Conservation (phyloP, 371 early-diverging fungal genomes). For the Mortierella sp. region DNA sequence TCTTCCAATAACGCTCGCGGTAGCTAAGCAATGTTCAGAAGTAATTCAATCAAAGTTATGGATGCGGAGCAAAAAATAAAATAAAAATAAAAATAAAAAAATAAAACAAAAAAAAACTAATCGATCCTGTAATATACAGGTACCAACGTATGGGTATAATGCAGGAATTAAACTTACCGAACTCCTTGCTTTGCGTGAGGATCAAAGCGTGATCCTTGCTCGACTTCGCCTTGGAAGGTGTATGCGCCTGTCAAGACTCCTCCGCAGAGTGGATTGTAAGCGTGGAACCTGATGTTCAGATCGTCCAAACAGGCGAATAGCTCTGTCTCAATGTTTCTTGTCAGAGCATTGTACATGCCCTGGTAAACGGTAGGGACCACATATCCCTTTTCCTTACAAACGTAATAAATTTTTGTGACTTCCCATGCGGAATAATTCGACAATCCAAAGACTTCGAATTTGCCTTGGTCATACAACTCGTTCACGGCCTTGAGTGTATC, state of each 20-base stretch:
- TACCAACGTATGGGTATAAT: too few species aligned
- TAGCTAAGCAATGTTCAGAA: slow-evolving; percentile 41
- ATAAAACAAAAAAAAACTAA: not conserved
- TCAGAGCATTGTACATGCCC: slow-evolving; percentile 73
- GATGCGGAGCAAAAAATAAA: not conserved
- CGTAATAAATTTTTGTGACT: slow-evolving; percentile 61
- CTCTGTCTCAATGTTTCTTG: slow-evolving; percentile 71
- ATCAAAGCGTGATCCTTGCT: slow-evolving; percentile 67
- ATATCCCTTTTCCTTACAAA: slow-evolving; percentile 59
- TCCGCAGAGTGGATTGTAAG: slow-evolving; percentile 76
- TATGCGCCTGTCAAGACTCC: slow-evolving; percentile 65
- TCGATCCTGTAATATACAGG: not conserved
- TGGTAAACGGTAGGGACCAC: slow-evolving; percentile 66
- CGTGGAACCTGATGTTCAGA: slow-evolving; percentile 64
- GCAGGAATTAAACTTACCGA: slow-evolving; percentile 31
- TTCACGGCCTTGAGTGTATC: slow-evolving; percentile 61
- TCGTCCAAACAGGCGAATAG: slow-evolving; percentile 70
- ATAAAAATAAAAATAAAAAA: too few species aligned
- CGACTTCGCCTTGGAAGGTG: slow-evolving; percentile 54
- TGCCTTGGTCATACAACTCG: slow-evolving; percentile 59
- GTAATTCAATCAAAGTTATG: not conserved
- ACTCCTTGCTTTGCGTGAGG: slow-evolving; percentile 59
- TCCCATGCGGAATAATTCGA: slow-evolving; percentile 66
- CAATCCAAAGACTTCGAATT: slow-evolving; percentile 64
- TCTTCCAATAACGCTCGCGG: slow-evolving; percentile 72